Conservation (phyloP, 2,329 filamentous ascomycete genomes). For the Exophiala sideris region DNA sequence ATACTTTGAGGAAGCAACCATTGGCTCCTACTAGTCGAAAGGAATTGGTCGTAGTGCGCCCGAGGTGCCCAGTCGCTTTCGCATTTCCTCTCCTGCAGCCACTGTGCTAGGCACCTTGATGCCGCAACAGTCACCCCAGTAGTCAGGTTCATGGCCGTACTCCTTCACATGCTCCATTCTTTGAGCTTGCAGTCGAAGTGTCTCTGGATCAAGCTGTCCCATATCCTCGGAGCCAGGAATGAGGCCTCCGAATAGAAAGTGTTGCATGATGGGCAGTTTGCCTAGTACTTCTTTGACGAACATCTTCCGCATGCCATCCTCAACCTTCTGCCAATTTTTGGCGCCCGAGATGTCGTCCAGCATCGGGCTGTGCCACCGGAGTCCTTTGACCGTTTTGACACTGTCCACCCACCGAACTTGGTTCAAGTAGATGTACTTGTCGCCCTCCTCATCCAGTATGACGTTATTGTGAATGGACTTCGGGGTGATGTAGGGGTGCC, state of each 20-base stretch:
- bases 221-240: conserved; percentile 78
- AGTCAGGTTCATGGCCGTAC: conserved; percentile 52
- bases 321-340: conserved; percentile 87
- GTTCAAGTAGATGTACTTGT: conserved; percentile 84
- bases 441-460: conserved; percentile 78
- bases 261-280: conserved; percentile 97
- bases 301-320: conserved; percentile 94
- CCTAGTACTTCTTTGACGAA: conserved; percentile 88
- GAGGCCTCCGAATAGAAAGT: conserved; percentile 88
- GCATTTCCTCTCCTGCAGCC: conserved; percentile 83
- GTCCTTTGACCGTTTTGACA: conserved; percentile 90
- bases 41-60: conserved; percentile 60
- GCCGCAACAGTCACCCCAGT: conserved; percentile 95
- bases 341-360: conserved; percentile 93
- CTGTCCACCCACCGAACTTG: conserved; percentile 93
- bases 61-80: conserved; percentile 62
- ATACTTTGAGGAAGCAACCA: neutral
- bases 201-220: conserved; percentile 57
- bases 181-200: conserved; percentile 41
- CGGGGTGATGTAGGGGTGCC: conserved; percentile 76
- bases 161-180: conserved; percentile 68
- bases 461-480: conserved; percentile 83
- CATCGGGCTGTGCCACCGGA: conserved; percentile 98
- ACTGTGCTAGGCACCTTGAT: conserved; percentile 95
- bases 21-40: conserved; percentile 38